These are phyloP conservation scores for Adiantum capillusveneris DNA, from an alignment of 75 land plant species.

Conservation along the genomic window DNA sequence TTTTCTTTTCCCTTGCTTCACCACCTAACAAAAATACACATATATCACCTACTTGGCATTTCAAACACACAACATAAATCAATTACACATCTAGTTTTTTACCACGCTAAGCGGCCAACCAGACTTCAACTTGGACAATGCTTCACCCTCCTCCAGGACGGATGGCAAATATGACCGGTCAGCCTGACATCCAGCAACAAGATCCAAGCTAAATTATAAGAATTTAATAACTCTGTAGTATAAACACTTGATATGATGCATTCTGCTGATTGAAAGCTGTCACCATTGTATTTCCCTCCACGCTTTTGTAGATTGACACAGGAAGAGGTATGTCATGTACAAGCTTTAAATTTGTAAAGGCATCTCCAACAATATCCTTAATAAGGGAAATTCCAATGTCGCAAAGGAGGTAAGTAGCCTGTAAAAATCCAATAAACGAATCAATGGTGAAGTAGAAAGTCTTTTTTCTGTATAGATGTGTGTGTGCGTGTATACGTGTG, in stretches of 20 bases:
- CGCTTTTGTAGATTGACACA: slow-evolving; percentile 21
- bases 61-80: not conserved
- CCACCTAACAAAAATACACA: not conserved
- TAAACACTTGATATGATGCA: too few relatives aligned
- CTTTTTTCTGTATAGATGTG: not conserved
- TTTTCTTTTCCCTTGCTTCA: not conserved
- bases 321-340: slow-evolving; percentile 31
- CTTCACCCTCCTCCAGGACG: not conserved
- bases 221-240: too few relatives aligned
- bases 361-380: slow-evolving; percentile 32
- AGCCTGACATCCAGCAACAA: not conserved
- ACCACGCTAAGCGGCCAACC: not conserved
- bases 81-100: not conserved
- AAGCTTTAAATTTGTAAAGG: slow-evolving; percentile 10
- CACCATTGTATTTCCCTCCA: slow-evolving; percentile 21
- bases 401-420: slow-evolving; percentile 57
- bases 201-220: not conserved
- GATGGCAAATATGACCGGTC: not conserved
- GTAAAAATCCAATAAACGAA: too few relatives aligned
- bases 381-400: slow-evolving; percentile 58
- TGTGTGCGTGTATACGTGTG: too few relatives aligned
- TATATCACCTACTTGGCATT: too few relatives aligned
- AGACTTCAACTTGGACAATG: not conserved
- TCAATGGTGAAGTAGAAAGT: not conserved
- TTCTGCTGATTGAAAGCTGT: not conserved